Evolutionary conservation across 2,329 filamentous ascomycete genomes (phyloP), one percentile per base, ranked within the genome.

Genomic region (Cercospora sojina): DNA sequence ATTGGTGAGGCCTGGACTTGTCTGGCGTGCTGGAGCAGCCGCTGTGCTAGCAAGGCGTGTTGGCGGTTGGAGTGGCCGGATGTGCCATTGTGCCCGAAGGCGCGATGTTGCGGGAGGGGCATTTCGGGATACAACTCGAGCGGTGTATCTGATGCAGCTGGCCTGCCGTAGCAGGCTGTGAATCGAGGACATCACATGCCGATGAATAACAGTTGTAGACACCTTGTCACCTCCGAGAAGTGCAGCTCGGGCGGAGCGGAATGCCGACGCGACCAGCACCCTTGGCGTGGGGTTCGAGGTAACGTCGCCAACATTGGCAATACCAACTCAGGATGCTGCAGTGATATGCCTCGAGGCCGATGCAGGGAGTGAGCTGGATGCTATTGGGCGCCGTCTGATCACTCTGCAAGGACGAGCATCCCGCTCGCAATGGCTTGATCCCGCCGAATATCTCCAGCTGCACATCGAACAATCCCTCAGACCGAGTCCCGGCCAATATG

Each of bases 1-100:
- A 71, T 92, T 83, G 29, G 93, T 75, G 13, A 81, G 81, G 69
- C 87, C 83, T 0, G 87, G 86, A 66, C 85, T 27, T 64, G 62
- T 56, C 25, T 59, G 53, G 25, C 47, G 49, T 20, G 58, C 47
- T 29, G 20, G 7, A n/a, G 38, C 16, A 20, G 58, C 5, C 32
- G 47, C 49, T 47, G 25, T 29, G 41, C 64, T 43, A 62, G 57
- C 51, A 18, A 56, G 18, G 53, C 53, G 65, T 56, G 9, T 31
- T 23, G 27, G 49, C 53, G 13, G 57, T 25, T 23, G 27, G 27
- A 8, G 27, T 49, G 32, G 20, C 3, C 57, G 56, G 43, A 27
- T 25, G 25, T 58, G 49, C 23, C 38, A 49, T 58, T 43, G 62
- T 12, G 38, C 23, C n/a, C 18, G 51, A n/a, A 58, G 25, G n/a